These are phyloP conservation scores for Eucalyptus paniculata DNA, from an alignment of 345 rosid genomes.

Conservation along the genomic window DNA sequence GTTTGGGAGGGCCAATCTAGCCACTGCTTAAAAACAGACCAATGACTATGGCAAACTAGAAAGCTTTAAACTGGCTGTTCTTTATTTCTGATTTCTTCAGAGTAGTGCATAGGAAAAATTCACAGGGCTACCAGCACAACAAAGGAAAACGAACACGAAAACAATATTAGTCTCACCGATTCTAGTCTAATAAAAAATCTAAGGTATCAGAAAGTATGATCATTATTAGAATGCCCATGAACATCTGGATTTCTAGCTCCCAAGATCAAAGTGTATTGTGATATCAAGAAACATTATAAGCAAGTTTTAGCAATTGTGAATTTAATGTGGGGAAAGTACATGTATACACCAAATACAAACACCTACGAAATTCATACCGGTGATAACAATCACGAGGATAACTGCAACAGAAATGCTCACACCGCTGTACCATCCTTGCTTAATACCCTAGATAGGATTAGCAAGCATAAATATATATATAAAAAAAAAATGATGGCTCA, in stretches of 20 bases:
- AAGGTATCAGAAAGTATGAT: background rate
- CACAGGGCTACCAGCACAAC: background rate
- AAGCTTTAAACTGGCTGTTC: background rate
- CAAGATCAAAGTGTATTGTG: background rate
- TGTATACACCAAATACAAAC: background rate
- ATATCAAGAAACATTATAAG: background rate
- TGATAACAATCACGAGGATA: slow-evolving; percentile 80
- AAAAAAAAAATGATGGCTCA: background rate
- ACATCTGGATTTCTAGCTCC: background rate
- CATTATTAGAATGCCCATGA: background rate
- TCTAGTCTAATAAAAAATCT: background rate
- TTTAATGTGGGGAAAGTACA: background rate
- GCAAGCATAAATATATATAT: background rate
- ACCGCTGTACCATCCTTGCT: slow-evolving; percentile 96
- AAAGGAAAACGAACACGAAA: background rate
- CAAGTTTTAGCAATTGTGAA: background rate
- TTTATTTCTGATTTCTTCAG: background rate
- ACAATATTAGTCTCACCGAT: background rate
- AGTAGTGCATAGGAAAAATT: background rate
- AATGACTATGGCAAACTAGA: background rate
- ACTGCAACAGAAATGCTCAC: slow-evolving; percentile 95
- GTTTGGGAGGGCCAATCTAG: background rate
- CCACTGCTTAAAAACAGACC: background rate
- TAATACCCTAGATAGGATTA: slow-evolving; percentile 40
- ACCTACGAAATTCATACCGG: slow-evolving; percentile 33